Evolutionary conservation across 306 rosid species (phyloP), one percentile per base, ranked within the genome.

Genomic region (Gynostemma pentaphyllum): DNA sequence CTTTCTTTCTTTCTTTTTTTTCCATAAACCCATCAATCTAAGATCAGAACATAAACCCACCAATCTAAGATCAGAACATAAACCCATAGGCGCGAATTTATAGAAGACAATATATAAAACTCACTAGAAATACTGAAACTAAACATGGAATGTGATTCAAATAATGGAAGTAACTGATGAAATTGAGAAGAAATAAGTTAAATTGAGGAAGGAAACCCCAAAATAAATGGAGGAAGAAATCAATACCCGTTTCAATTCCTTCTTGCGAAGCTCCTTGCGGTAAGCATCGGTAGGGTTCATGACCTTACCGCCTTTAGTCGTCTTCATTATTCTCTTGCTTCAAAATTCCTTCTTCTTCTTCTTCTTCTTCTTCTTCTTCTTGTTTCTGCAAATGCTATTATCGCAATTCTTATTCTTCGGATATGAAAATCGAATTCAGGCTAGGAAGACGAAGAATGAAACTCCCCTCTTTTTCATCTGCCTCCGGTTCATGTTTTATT

Each of bases 271-370:
- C 89, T 85, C 97, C 90, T 90, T 90, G 2, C 97, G 66, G 7
- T 61, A 61, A 41, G 95, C 91, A 76, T 90, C 96, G 71, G 97
- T 85, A 59, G 97, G 96, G 84, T 90, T 87, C 97, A 90, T 90
- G 11, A 82, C 95, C 81, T 90, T 90, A 72, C 96, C 97, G 2
- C 97, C 96, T 72, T 90, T 90, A 39, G 95, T 90, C 51, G 97
- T 90, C 91, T 90, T 90, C 97, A 87, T 89, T 18, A 52, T 64
- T 32, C 53, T 69, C 62, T 5, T 1, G n/a, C 62, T 42, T 18
- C 23, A 22, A 14, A 19, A 8, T 59, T 26, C 9, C 24, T 1
- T 29, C 37, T 32, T 32, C 37, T 32, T 32, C 65, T 60, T 24
- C 66, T 61, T 24, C 61, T 52, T 27, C 16, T 26, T 50, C 60